Evolutionary conservation across 169 alveolate genomes (phyloP), one percentile per base, ranked within the genome.

Genomic region (Plasmodium cynomolgi): DNA sequence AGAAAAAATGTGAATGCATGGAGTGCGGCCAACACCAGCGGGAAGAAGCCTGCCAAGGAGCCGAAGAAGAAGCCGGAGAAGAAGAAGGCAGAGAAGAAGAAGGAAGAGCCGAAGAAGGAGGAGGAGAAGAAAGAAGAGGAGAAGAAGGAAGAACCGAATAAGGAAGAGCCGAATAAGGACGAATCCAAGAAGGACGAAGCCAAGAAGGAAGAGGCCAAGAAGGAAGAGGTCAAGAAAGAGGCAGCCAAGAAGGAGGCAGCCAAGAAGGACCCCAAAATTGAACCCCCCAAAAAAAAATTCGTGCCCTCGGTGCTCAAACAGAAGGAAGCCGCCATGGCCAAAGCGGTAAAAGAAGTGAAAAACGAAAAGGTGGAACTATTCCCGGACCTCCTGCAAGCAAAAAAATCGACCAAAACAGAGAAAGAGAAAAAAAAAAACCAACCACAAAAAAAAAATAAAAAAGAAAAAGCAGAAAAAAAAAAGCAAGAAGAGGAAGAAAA

Each of bases 1-100:
- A 81, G 92, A 4, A 91, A 91, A 72, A 91, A 91, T 91, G 92
- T 91, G 34, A 80, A 80, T 29, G 95, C 79, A 41, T 91, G 95
- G 95, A 73, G 81, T 23, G 79, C 93, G 8, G 80, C 47, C 44
- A 74, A 71, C 58, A 71, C 75, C 15, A 13, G 44, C 20, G 44
- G 31, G 20, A 85, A 85, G 31, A 72, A 85, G 13, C 54, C 79
- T n/a, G 56, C 44, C 47, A 73, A 84, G 41, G 54, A 84, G 26
- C 54, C 71, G 15, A 56, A 83, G 44, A 73, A 37, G 23, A 80
- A 90, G n/a, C 81, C 73, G 26, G 72, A 74, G 58, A 74, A 75
- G 34, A 81, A 77, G 9, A 82, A 77, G 74, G 58, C 11, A 2
- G 81, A 31, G 71, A 86, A 86, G 50, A 74, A 75, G 71, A 86